These are phyloP conservation scores for Vigna angularis DNA, from an alignment of 306 rosid genomes.

Conservation along the genomic window DNA sequence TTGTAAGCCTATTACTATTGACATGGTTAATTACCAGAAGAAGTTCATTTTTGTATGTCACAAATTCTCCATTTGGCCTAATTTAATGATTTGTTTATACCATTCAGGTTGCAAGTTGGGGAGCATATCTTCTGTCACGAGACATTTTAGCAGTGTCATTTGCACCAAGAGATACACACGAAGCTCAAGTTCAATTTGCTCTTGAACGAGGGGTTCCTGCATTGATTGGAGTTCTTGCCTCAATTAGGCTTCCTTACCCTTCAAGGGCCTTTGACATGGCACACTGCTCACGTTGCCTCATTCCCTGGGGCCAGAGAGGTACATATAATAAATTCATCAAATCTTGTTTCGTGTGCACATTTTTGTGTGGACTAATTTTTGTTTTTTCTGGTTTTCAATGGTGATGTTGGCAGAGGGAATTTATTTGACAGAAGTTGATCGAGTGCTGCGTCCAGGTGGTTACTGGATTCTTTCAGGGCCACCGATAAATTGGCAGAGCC, in stretches of 20 bases:
- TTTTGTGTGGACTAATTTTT: background rate
- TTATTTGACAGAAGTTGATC: constrained; percentile 83
- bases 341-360: background rate
- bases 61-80: background rate
- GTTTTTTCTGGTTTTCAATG: background rate
- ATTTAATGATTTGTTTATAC: background rate
- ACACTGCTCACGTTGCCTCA: constrained; percentile 98
- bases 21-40: background rate
- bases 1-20: background rate
- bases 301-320: constrained; percentile 92
- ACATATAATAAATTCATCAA: background rate
- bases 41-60: background rate
- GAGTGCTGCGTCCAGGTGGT: constrained; percentile 90
- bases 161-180: constrained; percentile 98
- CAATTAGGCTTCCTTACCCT: constrained; percentile 95
- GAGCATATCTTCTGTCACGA: constrained; percentile 87
- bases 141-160: constrained; percentile 85
- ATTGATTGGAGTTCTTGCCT: constrained; percentile 87
- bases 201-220: constrained; percentile 98
- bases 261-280: constrained; percentile 97
- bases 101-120: constrained; percentile 96
- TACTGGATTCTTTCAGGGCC: constrained; percentile 99
- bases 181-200: constrained; percentile 97
- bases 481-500: constrained; percentile 87
- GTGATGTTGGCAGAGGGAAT: constrained; percentile 70